Evolutionary conservation across 495 filamentous ascomycete genomes (phyloP).

Genomic region (Neurospora sp.): DNA sequence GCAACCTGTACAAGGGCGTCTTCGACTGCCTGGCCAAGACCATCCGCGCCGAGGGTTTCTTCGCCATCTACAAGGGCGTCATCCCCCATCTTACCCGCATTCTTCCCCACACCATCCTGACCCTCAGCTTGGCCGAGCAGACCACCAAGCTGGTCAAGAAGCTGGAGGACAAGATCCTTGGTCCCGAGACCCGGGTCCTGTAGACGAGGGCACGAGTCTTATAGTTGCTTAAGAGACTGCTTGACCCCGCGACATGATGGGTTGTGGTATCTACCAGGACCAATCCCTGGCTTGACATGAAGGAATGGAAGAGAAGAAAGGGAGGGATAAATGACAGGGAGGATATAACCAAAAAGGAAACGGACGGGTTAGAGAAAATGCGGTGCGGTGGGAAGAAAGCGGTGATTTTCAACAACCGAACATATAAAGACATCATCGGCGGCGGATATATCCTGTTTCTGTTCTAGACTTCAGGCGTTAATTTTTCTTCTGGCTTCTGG

Average conservation of each 20-base stretch:
- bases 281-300: neutral
- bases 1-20: constrained; percentile 85
- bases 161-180: constrained; percentile 57
- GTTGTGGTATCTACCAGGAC: neutral
- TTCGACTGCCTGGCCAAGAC: constrained; percentile 91
- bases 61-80: constrained; percentile 98
- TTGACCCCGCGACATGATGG: neutral
- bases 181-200: constrained; percentile 22
- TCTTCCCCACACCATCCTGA: constrained; percentile 88
- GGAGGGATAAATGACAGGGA: neutral
- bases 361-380: neutral
- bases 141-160: constrained; percentile 84
- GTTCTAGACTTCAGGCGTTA: neutral
- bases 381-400: neutral
- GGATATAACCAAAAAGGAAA: neutral
- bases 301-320: neutral
- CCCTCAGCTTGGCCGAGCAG: constrained; percentile 88
- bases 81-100: constrained; percentile 92
- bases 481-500: neutral
- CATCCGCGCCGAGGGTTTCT: constrained; percentile 75
- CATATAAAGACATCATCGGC: neutral
- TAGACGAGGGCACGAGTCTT: neutral
- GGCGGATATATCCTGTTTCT: neutral
- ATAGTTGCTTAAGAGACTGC: neutral
- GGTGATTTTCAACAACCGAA: neutral